phyloP scores from a whole-genome alignment of 1,284 basidiomycete species.

The Microstroma glucosiphilum region DNA sequence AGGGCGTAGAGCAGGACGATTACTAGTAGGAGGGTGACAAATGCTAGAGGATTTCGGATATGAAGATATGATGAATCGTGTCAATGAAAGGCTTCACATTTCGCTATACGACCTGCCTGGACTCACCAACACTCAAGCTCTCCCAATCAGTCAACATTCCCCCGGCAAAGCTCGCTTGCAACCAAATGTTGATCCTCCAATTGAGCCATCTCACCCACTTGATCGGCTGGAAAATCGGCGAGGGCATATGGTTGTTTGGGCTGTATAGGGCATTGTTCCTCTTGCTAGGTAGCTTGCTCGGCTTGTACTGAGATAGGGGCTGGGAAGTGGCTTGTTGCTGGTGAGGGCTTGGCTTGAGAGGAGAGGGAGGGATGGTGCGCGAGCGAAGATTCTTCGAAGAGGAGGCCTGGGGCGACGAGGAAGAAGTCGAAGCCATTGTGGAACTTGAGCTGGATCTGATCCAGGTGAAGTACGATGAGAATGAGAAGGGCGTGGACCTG shows the following conservation, averaged over 20 bases:
- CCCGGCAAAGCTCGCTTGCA: neutral
- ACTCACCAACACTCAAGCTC: neutral
- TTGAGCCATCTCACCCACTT: neutral
- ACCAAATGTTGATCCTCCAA: constrained; percentile 2
- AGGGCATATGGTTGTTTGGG: neutral
- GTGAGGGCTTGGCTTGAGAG: neutral
- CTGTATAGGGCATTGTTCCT: neutral
- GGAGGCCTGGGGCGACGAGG: neutral
- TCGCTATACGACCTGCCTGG: too few relatives aligned
- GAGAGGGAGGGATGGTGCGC: neutral
- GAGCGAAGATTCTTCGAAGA: neutral
- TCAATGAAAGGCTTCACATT: too few relatives aligned
- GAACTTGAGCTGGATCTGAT: neutral
- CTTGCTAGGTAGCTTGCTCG: neutral
- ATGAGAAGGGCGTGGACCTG: neutral
- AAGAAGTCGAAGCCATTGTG: neutral
- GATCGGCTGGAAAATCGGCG: constrained; percentile 1
- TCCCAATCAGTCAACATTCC: constrained; percentile 1
- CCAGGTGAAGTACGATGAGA: neutral
- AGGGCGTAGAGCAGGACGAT: constrained; percentile 1
- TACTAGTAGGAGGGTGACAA: neutral
- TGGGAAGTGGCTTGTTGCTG: neutral
- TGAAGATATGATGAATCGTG: too few relatives aligned
- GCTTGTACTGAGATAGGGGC: too few relatives aligned
- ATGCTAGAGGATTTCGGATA: too few relatives aligned